These are phyloP conservation scores for Pholiota molesta DNA, from an alignment of 768 basidiomycete species.

Conservation along the genomic window DNA sequence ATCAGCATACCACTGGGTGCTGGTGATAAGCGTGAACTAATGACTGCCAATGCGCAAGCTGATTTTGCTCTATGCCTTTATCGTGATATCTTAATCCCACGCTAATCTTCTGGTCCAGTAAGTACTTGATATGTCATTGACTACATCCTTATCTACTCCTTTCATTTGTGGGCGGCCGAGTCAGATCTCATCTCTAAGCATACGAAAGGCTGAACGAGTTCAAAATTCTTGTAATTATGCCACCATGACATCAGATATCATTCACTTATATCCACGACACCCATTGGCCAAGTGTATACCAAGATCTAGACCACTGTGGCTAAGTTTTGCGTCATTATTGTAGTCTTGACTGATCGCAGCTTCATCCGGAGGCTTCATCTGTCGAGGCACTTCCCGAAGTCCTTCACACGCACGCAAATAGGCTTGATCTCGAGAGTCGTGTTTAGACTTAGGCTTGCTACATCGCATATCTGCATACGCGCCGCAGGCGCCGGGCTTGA, in stretches of 20 bases:
- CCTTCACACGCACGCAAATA: background rate
- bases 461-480: background rate
- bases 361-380: background rate
- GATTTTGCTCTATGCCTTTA: too few species aligned
- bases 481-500: background rate
- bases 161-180: too few species aligned
- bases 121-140: too few species aligned
- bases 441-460: background rate
- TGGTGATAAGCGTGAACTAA: too few species aligned
- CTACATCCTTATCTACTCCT: too few species aligned
- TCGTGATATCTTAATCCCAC: too few species aligned
- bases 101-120: background rate
- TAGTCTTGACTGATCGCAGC: background rate
- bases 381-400: background rate
- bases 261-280: background rate
- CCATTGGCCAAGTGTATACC: background rate
- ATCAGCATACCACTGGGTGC: too few species aligned
- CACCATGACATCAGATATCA: background rate
- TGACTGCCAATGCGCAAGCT: too few species aligned
- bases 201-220: too few species aligned
- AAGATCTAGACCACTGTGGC: background rate
- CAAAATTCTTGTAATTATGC: background rate
- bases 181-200: too few species aligned
- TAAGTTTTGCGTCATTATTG: background rate
- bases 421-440: background rate